Conservation (phyloP, 2,329 filamentous ascomycete genomes). For the Basipetospora chlamydospora region DNA sequence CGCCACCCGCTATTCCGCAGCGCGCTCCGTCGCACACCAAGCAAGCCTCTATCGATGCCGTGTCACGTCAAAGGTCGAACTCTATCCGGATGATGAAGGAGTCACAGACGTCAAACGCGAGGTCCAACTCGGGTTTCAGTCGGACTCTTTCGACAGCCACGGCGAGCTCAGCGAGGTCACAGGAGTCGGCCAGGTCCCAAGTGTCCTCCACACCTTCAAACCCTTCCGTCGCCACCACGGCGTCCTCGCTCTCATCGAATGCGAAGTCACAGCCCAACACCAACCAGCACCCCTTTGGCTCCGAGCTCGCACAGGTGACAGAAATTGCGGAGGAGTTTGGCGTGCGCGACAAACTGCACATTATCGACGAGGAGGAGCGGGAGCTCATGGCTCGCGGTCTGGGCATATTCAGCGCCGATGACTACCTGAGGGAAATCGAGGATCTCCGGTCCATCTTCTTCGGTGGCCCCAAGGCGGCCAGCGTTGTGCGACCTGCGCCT, state of each 20-base stretch:
- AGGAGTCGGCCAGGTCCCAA: constrained; percentile 16
- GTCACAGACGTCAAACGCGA: constrained; percentile 37
- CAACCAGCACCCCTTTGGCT: constrained; percentile 63
- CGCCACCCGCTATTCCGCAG: constrained; percentile 59
- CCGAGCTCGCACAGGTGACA: constrained; percentile 80
- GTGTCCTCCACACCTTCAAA: constrained; percentile 9
- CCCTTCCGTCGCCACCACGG: constrained; percentile 13
- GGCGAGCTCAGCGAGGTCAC: constrained; percentile 32
- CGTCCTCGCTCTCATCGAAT: no score
- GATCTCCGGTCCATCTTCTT: constrained; percentile 51
- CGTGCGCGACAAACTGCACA: constrained; percentile 40
- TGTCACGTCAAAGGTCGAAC: constrained; percentile 53
- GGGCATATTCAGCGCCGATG: constrained; percentile 58
- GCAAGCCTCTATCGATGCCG: constrained; percentile 58
- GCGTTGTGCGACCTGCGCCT: constrained; percentile 9
- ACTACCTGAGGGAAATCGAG: constrained; percentile 73
- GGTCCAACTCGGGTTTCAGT: constrained; percentile 40
- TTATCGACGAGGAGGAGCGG: constrained; percentile 59
- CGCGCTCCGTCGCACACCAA: constrained; percentile 82
- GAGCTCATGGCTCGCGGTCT: constrained; percentile 57
- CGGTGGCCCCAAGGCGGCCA: no score
- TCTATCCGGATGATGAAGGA: constrained; percentile 40
- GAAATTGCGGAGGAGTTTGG: constrained; percentile 86
- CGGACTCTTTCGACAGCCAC: constrained; percentile 43
- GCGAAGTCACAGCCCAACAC: constrained; percentile 3